Percentiles rank a stretch among this genome's conserved stretches.
phyloP scores from a whole-genome alignment of 1,284 basidiomycete genomes.

The Moesziomyces sp. region DNA sequence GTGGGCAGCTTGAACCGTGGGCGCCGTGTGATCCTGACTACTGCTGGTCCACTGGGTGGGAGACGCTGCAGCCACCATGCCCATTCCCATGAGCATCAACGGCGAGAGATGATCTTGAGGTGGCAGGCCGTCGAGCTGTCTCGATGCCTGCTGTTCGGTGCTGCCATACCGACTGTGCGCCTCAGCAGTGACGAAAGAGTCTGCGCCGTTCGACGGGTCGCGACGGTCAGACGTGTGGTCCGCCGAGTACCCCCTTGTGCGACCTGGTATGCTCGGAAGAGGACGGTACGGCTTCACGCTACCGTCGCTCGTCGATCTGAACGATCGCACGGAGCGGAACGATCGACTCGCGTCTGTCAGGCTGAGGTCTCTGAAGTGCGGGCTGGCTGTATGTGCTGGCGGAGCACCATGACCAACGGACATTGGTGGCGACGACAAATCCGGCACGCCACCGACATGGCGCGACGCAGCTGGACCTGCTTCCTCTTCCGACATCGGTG shows the following conservation, averaged over 20 bases:
- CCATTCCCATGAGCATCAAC: constrained; percentile 27
- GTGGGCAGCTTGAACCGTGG: not conserved
- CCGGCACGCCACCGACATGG: constrained; percentile 16
- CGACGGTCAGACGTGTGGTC: constrained; percentile 10
- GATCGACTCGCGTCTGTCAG: constrained; percentile 8
- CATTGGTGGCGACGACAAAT: constrained; percentile 2
- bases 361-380: not conserved
- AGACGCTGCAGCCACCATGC: constrained; percentile 13
- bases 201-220: constrained; percentile 3
- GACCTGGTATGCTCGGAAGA: constrained; percentile 3
- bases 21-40: constrained; percentile 7
- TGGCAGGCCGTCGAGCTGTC: constrained; percentile 11
- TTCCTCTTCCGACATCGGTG: constrained; percentile 12
- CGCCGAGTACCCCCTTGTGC: constrained; percentile 8
- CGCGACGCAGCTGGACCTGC: constrained; percentile 2
- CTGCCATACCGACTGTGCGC: constrained; percentile 5
- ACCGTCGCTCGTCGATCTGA: constrained; percentile 23
- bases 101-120: constrained; percentile 14
- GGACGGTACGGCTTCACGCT: constrained; percentile 12
- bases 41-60: constrained; percentile 14
- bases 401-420: not conserved
- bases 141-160: not conserved
- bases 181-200: constrained; percentile 12
- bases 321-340: constrained; percentile 19
- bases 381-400: not conserved